A percentile compares a stretch with the other conserved stretches of the same genome.
Conservation (phyloP, 2,329 filamentous ascomycete genomes). For the Penicillium sp. region DNA sequence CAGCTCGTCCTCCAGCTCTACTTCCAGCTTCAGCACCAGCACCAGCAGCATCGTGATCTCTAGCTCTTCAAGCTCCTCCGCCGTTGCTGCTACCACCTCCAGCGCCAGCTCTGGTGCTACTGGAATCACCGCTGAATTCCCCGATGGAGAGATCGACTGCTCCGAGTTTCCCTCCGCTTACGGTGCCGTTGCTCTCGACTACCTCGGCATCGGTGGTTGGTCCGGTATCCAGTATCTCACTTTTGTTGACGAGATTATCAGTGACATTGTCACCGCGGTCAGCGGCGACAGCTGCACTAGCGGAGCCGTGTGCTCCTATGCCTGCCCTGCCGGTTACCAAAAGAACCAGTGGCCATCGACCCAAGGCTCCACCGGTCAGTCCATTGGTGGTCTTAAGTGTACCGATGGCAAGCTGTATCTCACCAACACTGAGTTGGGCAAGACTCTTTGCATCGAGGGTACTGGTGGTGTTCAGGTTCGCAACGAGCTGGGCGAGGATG, state of each 20-base stretch:
- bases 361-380: constrained; percentile 80
- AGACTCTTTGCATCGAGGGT: constrained; percentile 74
- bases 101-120: constrained; percentile 24
- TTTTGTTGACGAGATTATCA: constrained; percentile 56
- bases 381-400: constrained; percentile 85
- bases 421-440: constrained; percentile 65
- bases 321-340: constrained; percentile 86
- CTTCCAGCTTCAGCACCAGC: constrained; percentile 26
- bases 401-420: constrained; percentile 69
- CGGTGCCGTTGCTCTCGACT: constrained; percentile 70
- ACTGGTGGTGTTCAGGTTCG: constrained; percentile 68
- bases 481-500: constrained; percentile 69
- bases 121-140: constrained; percentile 1
- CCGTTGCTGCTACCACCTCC: constrained; percentile 19
- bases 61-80: constrained; percentile 3
- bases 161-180: constrained; percentile 74
- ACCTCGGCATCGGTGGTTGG: constrained; percentile 73
- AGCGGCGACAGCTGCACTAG: constrained; percentile 60
- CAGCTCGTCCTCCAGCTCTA: constrained; percentile 23
- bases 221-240: constrained; percentile 71
- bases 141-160: constrained; percentile 65
- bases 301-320: constrained; percentile 83
- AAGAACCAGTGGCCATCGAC: constrained; percentile 84
- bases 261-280: constrained; percentile 64
- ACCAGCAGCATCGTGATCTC: constrained; percentile 3